Conservation (phyloP, 2,329 filamentous ascomycete genomes). For the Alternaria solani region DNA sequence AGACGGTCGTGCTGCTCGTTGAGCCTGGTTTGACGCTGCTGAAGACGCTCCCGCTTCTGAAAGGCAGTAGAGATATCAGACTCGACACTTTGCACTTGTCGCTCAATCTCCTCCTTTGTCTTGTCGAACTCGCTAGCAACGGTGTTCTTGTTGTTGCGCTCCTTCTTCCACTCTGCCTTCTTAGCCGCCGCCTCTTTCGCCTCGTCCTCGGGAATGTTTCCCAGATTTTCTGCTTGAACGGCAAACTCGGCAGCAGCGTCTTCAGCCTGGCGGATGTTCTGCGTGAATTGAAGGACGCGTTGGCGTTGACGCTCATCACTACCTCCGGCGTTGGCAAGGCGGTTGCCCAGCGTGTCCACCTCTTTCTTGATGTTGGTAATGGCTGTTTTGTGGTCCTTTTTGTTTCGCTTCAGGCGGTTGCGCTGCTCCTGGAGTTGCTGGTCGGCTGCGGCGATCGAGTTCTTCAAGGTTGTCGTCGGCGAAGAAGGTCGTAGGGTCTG, state of each 20-base stretch:
- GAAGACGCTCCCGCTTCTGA: constrained; percentile 76
- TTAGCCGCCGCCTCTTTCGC: constrained; percentile 64
- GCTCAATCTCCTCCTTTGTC: constrained; percentile 69
- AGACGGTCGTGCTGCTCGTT: constrained; percentile 76
- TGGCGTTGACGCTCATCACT: constrained; percentile 79
- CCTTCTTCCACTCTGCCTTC: constrained; percentile 66
- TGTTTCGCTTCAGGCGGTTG: constrained; percentile 71
- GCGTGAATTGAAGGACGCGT: constrained; percentile 77
- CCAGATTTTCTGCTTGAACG: constrained; percentile 69
- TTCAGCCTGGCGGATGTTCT: constrained; percentile 74
- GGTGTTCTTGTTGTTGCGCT: constrained; percentile 60
- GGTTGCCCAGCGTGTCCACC: constrained; percentile 72
- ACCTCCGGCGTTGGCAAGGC: constrained; percentile 71
- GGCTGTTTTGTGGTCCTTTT: constrained; percentile 77
- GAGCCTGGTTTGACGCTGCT: constrained; percentile 74
- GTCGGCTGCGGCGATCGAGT: constrained; percentile 77
- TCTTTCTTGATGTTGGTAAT: constrained; percentile 74
- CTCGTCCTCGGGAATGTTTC: constrained; percentile 70
- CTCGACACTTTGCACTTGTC: constrained; percentile 68
- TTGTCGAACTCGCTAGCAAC: constrained; percentile 66
- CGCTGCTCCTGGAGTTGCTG: constrained; percentile 74
- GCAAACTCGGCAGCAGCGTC: constrained; percentile 66
- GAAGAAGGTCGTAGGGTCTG: constrained; percentile 76
- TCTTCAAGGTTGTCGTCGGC: constrained; percentile 77
- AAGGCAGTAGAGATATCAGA: constrained; percentile 70